Evolutionary conservation across 106 monocot genomes (phyloP).

Genomic region (Dendrobium nobile): DNA sequence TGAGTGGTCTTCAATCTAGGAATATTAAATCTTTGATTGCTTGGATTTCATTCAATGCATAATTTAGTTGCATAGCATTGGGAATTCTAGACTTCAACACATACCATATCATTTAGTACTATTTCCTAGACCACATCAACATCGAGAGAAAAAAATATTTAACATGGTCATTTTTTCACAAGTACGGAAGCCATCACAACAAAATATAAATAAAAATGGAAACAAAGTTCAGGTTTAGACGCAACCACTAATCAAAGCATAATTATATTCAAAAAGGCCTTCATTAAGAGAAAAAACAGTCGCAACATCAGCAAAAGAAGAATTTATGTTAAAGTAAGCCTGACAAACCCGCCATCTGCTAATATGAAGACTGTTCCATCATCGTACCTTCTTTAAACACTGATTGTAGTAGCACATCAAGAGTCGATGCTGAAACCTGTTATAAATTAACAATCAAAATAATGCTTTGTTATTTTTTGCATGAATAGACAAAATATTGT

Average conservation of each 20-base stretch:
- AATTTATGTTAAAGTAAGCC: neutral
- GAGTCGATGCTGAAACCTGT: slow-evolving; percentile 38
- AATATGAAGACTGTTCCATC: neutral
- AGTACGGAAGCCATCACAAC: neutral
- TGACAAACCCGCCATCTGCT: no score
- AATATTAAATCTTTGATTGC: no score
- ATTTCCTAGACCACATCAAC: neutral
- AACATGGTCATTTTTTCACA: neutral
- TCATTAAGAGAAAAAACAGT: neutral
- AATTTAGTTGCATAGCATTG: neutral
- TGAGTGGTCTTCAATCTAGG: neutral
- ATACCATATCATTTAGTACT: neutral
- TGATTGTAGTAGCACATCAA: slow-evolving; percentile 24
- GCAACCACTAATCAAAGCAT: neutral
- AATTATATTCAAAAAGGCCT: neutral
- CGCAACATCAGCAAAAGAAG: neutral
- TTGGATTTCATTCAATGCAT: no score
- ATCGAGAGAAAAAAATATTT: neutral
- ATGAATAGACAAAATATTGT: neutral
- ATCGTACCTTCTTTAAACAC: slow-evolving; percentile 37
- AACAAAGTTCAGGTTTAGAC: neutral
- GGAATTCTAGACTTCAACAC: neutral
- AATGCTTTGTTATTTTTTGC: neutral
- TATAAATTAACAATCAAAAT: slow-evolving; percentile 2
- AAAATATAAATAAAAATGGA: neutral